phyloP scores from a whole-genome alignment of 208 protist species.

The Crithidia bombi region DNA sequence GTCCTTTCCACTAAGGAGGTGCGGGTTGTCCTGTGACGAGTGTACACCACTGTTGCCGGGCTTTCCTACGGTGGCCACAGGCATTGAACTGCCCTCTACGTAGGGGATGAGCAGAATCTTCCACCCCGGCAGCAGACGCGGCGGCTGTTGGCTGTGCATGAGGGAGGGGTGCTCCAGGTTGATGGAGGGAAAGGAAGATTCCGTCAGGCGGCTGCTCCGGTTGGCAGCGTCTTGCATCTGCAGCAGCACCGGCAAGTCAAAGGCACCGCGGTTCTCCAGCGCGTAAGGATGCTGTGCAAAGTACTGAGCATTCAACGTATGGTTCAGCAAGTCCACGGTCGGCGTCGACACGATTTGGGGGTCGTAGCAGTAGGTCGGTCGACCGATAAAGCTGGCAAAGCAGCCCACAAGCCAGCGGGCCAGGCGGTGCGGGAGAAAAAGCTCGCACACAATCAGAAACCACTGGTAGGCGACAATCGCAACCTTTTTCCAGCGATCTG shows the following conservation, averaged over 20 bases:
- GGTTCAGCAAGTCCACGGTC: constrained; percentile 44
- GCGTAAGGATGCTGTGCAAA: constrained; percentile 34
- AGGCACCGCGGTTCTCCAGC: constrained; percentile 28
- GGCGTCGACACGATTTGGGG: constrained; percentile 33
- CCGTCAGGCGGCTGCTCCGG: background rate
- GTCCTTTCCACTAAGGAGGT: too few species aligned
- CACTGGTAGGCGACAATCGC: constrained; percentile 38
- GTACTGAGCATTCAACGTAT: constrained; percentile 38
- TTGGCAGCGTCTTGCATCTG: constrained; percentile 13
- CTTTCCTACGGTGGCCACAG: background rate
- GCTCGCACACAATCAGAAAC: constrained; percentile 42
- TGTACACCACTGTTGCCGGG: background rate
- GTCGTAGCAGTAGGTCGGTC: constrained; percentile 56
- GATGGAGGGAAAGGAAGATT: background rate
- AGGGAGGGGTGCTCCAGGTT: constrained; percentile 11
- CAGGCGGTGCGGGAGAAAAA: constrained; percentile 46
- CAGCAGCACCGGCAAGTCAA: constrained; percentile 27
- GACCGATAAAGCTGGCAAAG: constrained; percentile 24
- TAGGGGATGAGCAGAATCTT: constrained; percentile 34
- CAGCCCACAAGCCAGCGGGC: constrained; percentile 41
- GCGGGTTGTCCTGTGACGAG: too few species aligned
- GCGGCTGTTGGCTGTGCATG: background rate
- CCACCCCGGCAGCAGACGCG: constrained; percentile 23
- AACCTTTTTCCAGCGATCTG: constrained; percentile 11
- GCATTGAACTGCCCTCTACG: constrained; percentile 13